Conservation (phyloP, 2,329 filamentous ascomycete genomes). For the Blastomyces emzantsi region DNA sequence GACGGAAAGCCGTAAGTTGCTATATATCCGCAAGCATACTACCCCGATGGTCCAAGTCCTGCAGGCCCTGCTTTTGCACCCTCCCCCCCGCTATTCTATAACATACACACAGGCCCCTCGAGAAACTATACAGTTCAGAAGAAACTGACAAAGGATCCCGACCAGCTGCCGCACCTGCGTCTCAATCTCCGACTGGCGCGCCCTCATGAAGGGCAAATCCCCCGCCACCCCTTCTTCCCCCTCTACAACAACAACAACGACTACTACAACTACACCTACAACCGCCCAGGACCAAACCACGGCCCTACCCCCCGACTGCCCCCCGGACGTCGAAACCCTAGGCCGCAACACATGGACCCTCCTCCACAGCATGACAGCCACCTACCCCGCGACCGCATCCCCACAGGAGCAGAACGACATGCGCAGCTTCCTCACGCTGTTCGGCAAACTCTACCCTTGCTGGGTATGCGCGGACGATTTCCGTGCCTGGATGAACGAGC, state of each 20-base stretch:
- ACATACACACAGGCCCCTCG: not conserved
- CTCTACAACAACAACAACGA: conserved; percentile 24
- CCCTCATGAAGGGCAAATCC: conserved; percentile 34
- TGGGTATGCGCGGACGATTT: conserved; percentile 95
- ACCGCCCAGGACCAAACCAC: conserved; percentile 18
- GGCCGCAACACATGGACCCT: conserved; percentile 89
- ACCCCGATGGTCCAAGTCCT: no score
- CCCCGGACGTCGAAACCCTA: conserved; percentile 78
- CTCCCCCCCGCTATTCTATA: not conserved
- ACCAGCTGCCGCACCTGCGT: conserved; percentile 43
- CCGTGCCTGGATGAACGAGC: conserved; percentile 62
- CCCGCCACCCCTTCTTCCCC: conserved; percentile 26
- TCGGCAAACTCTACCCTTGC: conserved; percentile 86
- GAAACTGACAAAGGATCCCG: not conserved
- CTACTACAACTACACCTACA: conserved; percentile 16
- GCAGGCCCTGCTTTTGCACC: no score
- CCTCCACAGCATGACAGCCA: conserved; percentile 81
- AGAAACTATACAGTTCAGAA: not conserved
- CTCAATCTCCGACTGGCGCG: conserved; percentile 39
- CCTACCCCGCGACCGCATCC: conserved; percentile 66
- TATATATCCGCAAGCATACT: not conserved
- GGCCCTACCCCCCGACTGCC: conserved; percentile 59
- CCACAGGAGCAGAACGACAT: conserved; percentile 65
- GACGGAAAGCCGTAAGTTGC: conserved; percentile 43
- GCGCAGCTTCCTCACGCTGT: conserved; percentile 65